These are phyloP conservation scores for Flaveria floridana DNA, from an alignment of 140 eudicot species.

Conservation along the genomic window DNA sequence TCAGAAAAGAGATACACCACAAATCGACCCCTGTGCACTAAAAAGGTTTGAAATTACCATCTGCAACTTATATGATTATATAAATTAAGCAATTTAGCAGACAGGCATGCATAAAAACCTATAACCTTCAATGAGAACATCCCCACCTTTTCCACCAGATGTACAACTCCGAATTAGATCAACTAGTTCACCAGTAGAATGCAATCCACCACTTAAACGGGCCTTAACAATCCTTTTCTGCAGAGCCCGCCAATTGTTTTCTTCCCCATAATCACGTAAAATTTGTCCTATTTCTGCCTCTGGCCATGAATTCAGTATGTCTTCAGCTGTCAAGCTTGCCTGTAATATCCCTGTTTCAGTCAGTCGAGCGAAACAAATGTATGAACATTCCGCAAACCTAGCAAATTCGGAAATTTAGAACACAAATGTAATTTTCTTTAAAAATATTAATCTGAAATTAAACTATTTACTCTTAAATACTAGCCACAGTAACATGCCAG, in stretches of 20 bases:
- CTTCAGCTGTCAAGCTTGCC: constrained; percentile 89
- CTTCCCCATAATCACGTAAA: constrained; percentile 91
- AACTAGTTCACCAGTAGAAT: constrained; percentile 73
- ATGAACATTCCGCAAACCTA: constrained; percentile 32
- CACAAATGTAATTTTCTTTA: not conserved
- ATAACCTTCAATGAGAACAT: not conserved
- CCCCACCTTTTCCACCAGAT: constrained; percentile 61
- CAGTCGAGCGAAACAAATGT: constrained; percentile 46
- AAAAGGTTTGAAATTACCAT: not conserved
- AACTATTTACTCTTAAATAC: not conserved
- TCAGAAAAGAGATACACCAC: not conserved
- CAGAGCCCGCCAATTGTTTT: constrained; percentile 77
- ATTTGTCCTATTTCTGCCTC: constrained; percentile 72
- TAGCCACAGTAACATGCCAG: constrained; percentile 9
- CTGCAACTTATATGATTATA: not conserved
- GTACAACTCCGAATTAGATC: constrained; percentile 62
- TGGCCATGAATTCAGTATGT: constrained; percentile 86
- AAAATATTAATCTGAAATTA: constrained; percentile 10
- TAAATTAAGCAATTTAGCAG: constrained; percentile 10
- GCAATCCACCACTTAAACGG: constrained; percentile 80
- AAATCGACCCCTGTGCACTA: not conserved
- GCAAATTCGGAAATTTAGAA: not conserved
- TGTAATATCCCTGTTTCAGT: constrained; percentile 71
- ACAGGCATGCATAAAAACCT: constrained; percentile 2
- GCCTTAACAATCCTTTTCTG: constrained; percentile 79